Evolutionary conservation across 192 early-diverging fungal species (phyloP).

Genomic region (Coemansia sp.): DNA sequence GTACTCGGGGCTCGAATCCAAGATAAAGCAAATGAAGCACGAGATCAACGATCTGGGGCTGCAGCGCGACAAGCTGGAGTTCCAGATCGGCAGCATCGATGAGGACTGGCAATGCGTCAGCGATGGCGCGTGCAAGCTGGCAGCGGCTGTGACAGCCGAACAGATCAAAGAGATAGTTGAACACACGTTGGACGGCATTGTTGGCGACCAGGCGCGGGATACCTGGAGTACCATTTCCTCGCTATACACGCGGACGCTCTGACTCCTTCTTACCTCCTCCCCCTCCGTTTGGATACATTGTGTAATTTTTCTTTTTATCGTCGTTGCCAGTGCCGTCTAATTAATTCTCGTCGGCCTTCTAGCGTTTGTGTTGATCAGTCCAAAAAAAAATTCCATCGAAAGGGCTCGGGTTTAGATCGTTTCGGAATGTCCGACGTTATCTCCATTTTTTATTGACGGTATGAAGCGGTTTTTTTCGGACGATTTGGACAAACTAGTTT

Average conservation of each 20-base stretch:
- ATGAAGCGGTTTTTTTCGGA: too few species aligned
- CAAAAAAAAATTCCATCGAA: too few species aligned
- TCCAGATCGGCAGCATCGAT: constrained; percentile 52
- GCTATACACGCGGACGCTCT: constrained; percentile 22
- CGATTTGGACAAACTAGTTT: too few species aligned
- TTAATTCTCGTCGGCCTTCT: too few species aligned
- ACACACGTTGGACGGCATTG: constrained; percentile 43
- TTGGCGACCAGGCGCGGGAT: constrained; percentile 47
- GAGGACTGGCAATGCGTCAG: constrained; percentile 53
- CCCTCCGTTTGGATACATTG: background rate
- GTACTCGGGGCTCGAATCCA: constrained; percentile 38
- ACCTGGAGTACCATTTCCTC: constrained; percentile 38
- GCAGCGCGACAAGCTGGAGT: constrained; percentile 49
- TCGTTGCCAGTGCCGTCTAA: too few species aligned
- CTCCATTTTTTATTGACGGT: too few species aligned
- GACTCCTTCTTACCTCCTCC: background rate
- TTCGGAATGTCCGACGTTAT: too few species aligned
- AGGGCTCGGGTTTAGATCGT: too few species aligned
- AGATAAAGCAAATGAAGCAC: constrained; percentile 35
- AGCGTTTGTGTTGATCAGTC: too few species aligned
- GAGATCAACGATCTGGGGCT: constrained; percentile 45
- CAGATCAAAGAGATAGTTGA: constrained; percentile 22
- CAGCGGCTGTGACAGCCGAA: constrained; percentile 13
- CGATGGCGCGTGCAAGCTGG: constrained; percentile 32
- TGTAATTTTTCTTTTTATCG: background rate